A percentile compares a stretch with the other conserved stretches of the same genome.
phyloP scores from a whole-genome alignment of 2,329 filamentous ascomycete genomes.

The Neonectria faginata region DNA sequence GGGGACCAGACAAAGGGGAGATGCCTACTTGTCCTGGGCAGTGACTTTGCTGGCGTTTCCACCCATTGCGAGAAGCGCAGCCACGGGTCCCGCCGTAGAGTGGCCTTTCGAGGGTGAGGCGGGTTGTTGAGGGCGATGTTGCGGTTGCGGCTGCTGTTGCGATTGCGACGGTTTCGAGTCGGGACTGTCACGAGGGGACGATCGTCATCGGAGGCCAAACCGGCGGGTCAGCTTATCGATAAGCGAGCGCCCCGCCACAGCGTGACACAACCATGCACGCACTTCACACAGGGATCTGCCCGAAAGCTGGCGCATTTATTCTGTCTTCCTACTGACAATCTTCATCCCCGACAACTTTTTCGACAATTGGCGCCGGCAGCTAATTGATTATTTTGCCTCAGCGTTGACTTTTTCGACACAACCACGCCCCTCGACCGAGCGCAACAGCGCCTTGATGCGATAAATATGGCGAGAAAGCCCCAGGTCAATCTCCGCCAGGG shows the following conservation, averaged over 20 bases:
- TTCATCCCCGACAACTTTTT: constrained; percentile 2
- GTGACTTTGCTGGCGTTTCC: constrained; percentile 69
- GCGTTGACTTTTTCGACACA: constrained; percentile 11
- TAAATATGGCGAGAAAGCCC: constrained; percentile 34
- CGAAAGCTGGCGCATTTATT: not conserved
- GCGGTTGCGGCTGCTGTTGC: constrained; percentile 6
- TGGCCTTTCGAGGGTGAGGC: constrained; percentile 11
- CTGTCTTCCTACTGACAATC: not conserved
- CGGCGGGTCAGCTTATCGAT: constrained; percentile 42
- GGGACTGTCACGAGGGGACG: constrained; percentile 43
- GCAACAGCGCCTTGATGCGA: not conserved
- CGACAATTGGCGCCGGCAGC: not conserved
- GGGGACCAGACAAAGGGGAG: constrained; percentile 11
- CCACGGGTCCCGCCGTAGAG: constrained; percentile 18
- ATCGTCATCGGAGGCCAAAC: constrained; percentile 43
- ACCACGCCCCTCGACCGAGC: not conserved
- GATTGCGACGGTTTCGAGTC: constrained; percentile 24
- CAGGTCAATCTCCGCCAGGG: constrained; percentile 41
- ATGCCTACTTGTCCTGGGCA: constrained; percentile 83
- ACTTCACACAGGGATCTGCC: not conserved
- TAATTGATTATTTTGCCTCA: constrained; percentile 5
- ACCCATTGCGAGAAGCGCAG: constrained; percentile 58
- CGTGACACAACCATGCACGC: constrained; percentile 11
- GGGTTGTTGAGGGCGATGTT: constrained; percentile 14
- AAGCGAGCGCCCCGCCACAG: constrained; percentile 24